Conservation (phyloP, 805 yeast genomes). For the Grigorovia humatica region DNA sequence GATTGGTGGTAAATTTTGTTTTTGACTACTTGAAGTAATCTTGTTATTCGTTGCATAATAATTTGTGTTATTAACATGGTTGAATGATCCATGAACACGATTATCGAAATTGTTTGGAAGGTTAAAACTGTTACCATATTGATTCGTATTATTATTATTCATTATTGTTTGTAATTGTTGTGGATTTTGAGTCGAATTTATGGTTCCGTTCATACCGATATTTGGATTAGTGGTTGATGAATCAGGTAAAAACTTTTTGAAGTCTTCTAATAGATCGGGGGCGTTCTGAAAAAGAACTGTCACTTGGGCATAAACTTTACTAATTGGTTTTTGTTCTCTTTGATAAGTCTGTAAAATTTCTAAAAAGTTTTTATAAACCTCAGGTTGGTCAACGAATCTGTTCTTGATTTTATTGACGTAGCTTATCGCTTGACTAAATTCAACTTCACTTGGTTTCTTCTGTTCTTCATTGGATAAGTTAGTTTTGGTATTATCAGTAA, state of each 20-base stretch:
- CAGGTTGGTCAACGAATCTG: constrained; percentile 88
- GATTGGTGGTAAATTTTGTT: constrained; percentile 28
- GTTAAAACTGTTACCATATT: neutral
- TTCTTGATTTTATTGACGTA: constrained; percentile 95
- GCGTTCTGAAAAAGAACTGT: constrained; percentile 81
- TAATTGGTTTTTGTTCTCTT: constrained; percentile 88
- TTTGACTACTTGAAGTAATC: constrained; percentile 1
- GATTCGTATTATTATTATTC: neutral
- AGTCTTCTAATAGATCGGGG: constrained; percentile 89
- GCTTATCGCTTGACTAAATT: constrained; percentile 92
- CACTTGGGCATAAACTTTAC: constrained; percentile 91
- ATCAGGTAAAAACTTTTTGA: constrained; percentile 91
- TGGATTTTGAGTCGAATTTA: neutral
- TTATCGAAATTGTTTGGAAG: neutral
- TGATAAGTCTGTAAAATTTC: constrained; percentile 95
- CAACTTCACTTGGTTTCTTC: constrained; percentile 54
- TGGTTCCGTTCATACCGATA: neutral
- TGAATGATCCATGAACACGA: neutral
- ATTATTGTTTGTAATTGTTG: constrained; percentile 1
- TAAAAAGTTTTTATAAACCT: constrained; percentile 85
- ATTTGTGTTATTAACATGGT: neutral
- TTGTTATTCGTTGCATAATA: neutral
- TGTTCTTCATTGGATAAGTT: neutral
- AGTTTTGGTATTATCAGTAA: neutral
- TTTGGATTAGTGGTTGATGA: constrained; percentile 12